A percentile compares a stretch with the other conserved stretches of the same genome.
phyloP scores from a whole-genome alignment of 495 filamentous ascomycete species.

The Penicillium desertorum region DNA sequence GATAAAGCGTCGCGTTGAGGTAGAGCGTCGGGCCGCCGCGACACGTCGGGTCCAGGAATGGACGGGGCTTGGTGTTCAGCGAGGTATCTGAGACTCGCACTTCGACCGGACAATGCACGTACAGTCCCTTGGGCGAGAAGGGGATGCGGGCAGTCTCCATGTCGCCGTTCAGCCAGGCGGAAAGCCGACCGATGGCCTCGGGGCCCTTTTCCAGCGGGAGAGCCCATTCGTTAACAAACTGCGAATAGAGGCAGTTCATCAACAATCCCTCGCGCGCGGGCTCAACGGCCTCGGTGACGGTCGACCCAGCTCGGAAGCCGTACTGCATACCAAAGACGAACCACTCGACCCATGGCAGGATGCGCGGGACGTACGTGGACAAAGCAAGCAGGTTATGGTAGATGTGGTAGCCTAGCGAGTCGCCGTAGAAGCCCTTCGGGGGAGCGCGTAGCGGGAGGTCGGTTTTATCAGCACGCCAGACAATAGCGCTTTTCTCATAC shows the following conservation, averaged over 20 bases:
- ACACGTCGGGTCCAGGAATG: conserved; percentile 75
- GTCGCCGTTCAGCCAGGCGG: conserved; percentile 78
- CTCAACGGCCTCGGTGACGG: conserved; percentile 70
- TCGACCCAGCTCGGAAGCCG: conserved; percentile 69
- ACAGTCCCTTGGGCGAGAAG: conserved; percentile 73
- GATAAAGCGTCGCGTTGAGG: conserved; percentile 93
- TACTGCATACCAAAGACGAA: conserved; percentile 96
- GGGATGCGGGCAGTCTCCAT: conserved; percentile 63
- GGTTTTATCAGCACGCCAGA: conserved; percentile 82
- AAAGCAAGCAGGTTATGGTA: conserved; percentile 87
- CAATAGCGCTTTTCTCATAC: conserved; percentile 78
- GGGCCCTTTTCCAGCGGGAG: conserved; percentile 86
- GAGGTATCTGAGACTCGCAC: conserved; percentile 82
- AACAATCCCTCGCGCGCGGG: conserved; percentile 74
- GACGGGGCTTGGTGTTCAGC: conserved; percentile 53
- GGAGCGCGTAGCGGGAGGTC: conserved; percentile 50
- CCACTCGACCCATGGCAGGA: conserved; percentile 86
- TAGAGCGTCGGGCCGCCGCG: conserved; percentile 78
- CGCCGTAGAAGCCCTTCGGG: conserved; percentile 72
- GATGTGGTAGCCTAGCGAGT: conserved; percentile 74
- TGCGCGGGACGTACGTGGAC: conserved; percentile 70
- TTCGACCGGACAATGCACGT: conserved; percentile 90
- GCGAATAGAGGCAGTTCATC: conserved; percentile 95
- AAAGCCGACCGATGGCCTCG: conserved; percentile 79
- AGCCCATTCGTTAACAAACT: conserved; percentile 98